Base-by-base conservation (phyloP, 164 flowering plant genomes). In the Vitis rupestris region DNA sequence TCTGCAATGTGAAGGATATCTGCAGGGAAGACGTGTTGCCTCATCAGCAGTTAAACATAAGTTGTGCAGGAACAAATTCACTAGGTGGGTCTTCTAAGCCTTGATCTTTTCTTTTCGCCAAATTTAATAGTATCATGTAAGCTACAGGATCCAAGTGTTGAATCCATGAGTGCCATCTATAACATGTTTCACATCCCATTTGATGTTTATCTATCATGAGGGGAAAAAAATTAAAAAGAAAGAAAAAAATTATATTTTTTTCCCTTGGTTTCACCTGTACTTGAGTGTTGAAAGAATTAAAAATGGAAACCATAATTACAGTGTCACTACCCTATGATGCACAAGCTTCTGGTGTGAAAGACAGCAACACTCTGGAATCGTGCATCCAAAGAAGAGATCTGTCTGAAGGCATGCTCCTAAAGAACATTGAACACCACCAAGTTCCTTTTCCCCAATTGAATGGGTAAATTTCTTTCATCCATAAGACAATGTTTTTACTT, bases 71-170 rank as follows among this genome's bases (percentile, higher is more conserved):
- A 31, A 66, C 62, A 63, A 76, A 68, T 63, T 54, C 78, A 19
- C 65, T 83, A 78, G 88, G 88, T 82, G 70, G 49, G 75, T 63
- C 70, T 47, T 59, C 56, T 52, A 50, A 31, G 37, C 63, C 60
- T n/a, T 10, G 49, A 66, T 13, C 16, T 53, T 9, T 55, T 54
- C 19, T 53, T 3, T 31, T 65, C 50, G 4, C 12, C 12, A 1
- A 47, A 0, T 23, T 57, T 13, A 65, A 1, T 10, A 61, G 8
- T 31, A 48, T 61, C 31, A 19, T 37, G 44, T 6, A 6, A 37
- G 6, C 8, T 53, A 13, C 56, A 53, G 56, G 4, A 53, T 53
- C 56, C 16, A 53, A 53, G 8, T 53, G 56, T 53, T 12, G 56
- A n/a, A 53, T n/a, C 56, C 56, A 53, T 13, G 56, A 53, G 16